Conservation (phyloP, 2,329 filamentous ascomycete genomes). For the Cercospora berteroae region DNA sequence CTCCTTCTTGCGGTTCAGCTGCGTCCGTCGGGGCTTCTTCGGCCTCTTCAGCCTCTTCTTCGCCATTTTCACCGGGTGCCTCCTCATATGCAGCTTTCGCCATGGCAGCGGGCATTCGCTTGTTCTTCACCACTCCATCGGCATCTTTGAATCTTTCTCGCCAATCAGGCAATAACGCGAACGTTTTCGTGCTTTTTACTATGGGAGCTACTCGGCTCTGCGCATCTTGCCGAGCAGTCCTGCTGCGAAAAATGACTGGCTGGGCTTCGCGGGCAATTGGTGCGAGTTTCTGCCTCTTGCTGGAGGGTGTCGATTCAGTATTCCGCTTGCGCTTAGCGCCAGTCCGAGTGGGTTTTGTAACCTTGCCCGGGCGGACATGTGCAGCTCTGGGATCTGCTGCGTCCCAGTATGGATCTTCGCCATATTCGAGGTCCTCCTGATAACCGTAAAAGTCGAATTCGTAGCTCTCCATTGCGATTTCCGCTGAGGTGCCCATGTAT, state of each 20-base stretch:
- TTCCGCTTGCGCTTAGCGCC: conserved; percentile 37
- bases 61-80: conserved; percentile 15
- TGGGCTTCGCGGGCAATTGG: conserved; percentile 25
- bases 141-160: conserved; percentile 39
- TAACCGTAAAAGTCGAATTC: conserved; percentile 52
- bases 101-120: conserved; percentile 35
- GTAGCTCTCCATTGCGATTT: conserved; percentile 32
- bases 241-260: conserved; percentile 30
- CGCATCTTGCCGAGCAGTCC: conserved; percentile 19
- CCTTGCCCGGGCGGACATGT: conserved; percentile 17
- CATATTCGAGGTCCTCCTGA: conserved; percentile 51
- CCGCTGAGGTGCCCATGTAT: conserved; percentile 36
- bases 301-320: conserved; percentile 3
- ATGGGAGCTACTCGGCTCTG: conserved; percentile 3
- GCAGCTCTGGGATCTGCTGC: background rate
- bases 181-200: conserved; percentile 35
- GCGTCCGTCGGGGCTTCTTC: conserved; percentile 26
- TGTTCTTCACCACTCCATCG: conserved; percentile 20
- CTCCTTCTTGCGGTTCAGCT: conserved; percentile 16
- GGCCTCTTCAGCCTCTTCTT: conserved; percentile 14
- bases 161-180: conserved; percentile 49
- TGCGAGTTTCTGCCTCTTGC: conserved; percentile 30
- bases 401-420: conserved; percentile 47
- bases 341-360: conserved; percentile 17
- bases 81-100: conserved; percentile 31